These are phyloP conservation scores for Astrothelium macrocarpum DNA, from an alignment of 495 filamentous ascomycete genomes.

Conservation along the genomic window DNA sequence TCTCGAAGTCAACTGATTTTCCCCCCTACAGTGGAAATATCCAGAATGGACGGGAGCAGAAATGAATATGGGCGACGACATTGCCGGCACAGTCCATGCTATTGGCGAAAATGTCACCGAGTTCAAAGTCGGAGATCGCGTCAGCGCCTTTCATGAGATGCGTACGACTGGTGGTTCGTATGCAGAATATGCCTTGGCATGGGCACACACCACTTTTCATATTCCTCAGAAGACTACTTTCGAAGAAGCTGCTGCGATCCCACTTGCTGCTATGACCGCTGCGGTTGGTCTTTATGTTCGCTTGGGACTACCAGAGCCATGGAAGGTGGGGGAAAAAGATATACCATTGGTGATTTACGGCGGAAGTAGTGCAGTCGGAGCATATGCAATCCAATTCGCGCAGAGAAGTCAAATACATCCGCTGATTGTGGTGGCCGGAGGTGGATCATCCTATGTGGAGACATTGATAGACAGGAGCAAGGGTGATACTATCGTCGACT, in stretches of 20 bases:
- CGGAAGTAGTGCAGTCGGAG: constrained; percentile 55
- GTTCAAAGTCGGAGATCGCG: constrained; percentile 58
- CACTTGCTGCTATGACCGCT: constrained; percentile 65
- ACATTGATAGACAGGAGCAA: constrained; percentile 50
- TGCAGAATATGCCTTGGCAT: constrained; percentile 62
- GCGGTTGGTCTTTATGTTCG: constrained; percentile 52
- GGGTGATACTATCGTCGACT: constrained; percentile 64
- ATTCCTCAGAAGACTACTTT: constrained; percentile 54
- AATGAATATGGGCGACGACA: constrained; percentile 60
- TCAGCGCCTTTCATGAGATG: constrained; percentile 62
- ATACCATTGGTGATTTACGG: constrained; percentile 59
- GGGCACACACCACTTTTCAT: constrained; percentile 58
- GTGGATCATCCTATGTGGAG: constrained; percentile 46
- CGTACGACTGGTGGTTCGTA: constrained; percentile 46
- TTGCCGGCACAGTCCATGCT: constrained; percentile 55
- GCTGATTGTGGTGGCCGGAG: constrained; percentile 59
- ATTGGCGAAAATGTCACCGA: constrained; percentile 52
- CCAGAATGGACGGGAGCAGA: constrained; percentile 21
- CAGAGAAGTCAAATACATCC: constrained; percentile 61
- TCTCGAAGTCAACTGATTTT: too few relatives aligned
- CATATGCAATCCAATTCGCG: constrained; percentile 61
- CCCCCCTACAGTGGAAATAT: constrained; percentile 27
- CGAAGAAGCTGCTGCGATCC: constrained; percentile 64
- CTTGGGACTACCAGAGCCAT: constrained; percentile 56
- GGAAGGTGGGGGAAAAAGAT: constrained; percentile 38